These are phyloP conservation scores for Strigomonas galati DNA, from an alignment of 208 protist species.

Conservation along the genomic window DNA sequence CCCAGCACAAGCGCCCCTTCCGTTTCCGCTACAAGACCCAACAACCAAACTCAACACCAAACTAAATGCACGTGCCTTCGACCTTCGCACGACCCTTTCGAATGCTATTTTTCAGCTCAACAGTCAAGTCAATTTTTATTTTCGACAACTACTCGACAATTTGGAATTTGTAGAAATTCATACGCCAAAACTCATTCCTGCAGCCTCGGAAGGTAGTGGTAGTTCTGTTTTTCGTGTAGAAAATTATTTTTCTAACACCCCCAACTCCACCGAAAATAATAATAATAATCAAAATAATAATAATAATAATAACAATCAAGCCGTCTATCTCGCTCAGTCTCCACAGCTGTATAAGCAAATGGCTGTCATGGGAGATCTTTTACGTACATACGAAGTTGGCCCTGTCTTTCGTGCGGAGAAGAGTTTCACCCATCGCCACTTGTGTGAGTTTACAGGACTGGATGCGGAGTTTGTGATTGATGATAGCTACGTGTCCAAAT, in stretches of 20 bases:
- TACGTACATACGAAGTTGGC: constrained; percentile 93
- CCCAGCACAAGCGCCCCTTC: constrained; percentile 51
- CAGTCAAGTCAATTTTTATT: constrained; percentile 74
- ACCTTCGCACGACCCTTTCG: constrained; percentile 95
- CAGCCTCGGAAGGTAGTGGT: constrained; percentile 91
- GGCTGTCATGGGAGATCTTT: constrained; percentile 93
- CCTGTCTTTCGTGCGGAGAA: constrained; percentile 99
- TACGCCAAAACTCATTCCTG: constrained; percentile 97
- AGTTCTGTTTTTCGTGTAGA: constrained; percentile 67
- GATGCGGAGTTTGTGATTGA: constrained; percentile 99
- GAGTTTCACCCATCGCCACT: constrained; percentile 97
- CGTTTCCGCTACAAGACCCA: constrained; percentile 83
- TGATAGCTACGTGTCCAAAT: constrained; percentile 68
- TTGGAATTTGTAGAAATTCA: constrained; percentile 97
- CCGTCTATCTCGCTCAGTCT: constrained; percentile 97
- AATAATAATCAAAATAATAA: not conserved
- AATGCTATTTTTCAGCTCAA: constrained; percentile 91
- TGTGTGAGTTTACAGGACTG: constrained; percentile 99
- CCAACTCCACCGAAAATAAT: not conserved
- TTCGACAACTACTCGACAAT: constrained; percentile 82
- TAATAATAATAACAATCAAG: not conserved
- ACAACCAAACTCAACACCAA: constrained; percentile 88
- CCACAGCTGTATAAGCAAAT: constrained; percentile 99
- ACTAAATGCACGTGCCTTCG: constrained; percentile 96
- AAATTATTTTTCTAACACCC: constrained; percentile 56